Evolutionary conservation across 225 moss, liverwort and hornwort genomes (phyloP), one percentile per base, ranked within the genome.

Genomic region (Marchantia polymorpha): DNA sequence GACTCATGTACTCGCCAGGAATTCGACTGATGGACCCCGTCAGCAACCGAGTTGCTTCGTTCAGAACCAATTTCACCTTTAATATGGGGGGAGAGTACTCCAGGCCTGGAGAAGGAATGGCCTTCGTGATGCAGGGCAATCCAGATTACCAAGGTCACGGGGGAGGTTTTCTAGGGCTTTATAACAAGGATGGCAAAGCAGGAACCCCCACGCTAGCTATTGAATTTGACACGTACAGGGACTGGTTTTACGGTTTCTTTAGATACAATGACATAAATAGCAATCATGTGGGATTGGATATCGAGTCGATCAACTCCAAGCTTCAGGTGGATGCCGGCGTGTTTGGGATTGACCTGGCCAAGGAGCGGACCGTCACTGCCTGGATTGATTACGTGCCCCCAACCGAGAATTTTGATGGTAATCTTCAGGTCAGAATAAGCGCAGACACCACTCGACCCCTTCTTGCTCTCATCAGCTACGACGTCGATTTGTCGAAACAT

Each of bases 61-160:
- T 80, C 72, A 84, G 84, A 64, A 84, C 84, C 23, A 80, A 76
- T 59, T 80, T 84, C 64, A 66, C 71, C 10, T 84, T 84, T 46
- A 70, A 53, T 69, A 80, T 84, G 56, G 26, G 77, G 68, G 77
- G 63, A 12, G 69, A 64, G 19, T 31, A 53, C 56, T 39, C 23
- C 6, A 56, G 15, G 52, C 52, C 51, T 1, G 84, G 83, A 46
- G 84, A 80, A 26, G 84, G 84, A 64, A 11, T 84, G 52, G 84
- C 84, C 54, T 84, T 84, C 27, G 74, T 79, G 31, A 75, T 83
- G 68, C 68, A 68, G 69, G 55, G 27, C 8, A 66, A 53, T 70
- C 68, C 30, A 12, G 31, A 31, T 10, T 69, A 27, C 46, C 68
- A 79, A 68, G 78, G 78, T 53, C 55, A 55, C 23, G 27, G 54